Evolutionary conservation across 169 alveolate genomes (phyloP).

Genomic region (Plasmodium blacklocki): DNA sequence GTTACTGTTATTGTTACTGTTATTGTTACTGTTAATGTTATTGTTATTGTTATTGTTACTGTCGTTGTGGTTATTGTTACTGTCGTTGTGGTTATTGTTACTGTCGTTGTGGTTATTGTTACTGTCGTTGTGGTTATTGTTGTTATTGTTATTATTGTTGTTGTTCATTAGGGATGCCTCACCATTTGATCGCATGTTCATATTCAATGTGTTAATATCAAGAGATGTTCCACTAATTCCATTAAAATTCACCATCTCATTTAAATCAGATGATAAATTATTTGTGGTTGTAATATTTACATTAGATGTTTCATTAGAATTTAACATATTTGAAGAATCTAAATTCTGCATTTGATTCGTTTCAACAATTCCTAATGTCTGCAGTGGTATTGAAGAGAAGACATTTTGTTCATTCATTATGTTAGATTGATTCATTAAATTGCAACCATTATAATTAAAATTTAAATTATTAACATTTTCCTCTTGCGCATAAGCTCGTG

Average conservation of each 20-base stretch:
- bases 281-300: neutral
- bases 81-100: neutral
- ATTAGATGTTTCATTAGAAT: neutral
- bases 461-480: neutral
- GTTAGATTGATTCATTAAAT: neutral
- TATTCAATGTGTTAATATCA: too few relatives aligned
- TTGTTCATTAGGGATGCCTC: neutral
- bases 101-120: neutral
- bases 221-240: neutral
- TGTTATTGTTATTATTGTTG: neutral
- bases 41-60: neutral
- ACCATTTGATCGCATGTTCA: too few relatives aligned
- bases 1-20: neutral
- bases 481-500: neutral
- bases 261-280: neutral
- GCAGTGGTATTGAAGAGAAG: neutral
- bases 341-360: neutral
- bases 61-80: neutral
- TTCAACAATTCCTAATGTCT: neutral
- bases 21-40: neutral
- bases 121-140: too few relatives aligned
- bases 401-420: neutral
- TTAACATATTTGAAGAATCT: neutral
- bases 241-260: neutral
- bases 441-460: neutral